Evolutionary conservation across 305 asterid species (phyloP), one percentile per base, ranked within the genome.

Genomic region (Solanum hybrid): DNA sequence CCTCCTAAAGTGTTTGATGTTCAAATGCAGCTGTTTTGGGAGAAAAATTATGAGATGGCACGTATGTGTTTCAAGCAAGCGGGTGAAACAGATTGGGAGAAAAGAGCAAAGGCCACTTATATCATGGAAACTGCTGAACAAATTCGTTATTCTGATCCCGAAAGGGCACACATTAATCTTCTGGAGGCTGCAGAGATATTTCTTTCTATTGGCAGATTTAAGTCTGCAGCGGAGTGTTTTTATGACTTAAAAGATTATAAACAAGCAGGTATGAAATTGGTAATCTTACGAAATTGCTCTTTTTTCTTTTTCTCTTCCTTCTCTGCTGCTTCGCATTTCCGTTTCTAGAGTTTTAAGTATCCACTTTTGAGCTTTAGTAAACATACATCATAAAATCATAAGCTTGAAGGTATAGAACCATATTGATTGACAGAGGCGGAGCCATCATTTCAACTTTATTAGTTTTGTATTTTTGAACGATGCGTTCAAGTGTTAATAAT

Each of bases 151-250:
- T 92, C 95, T 32, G 93, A 95, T 92, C 86, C 93, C 5, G 61
- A 91, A 31, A 94, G 89, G 86, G 93, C 95, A 6, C 89, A 33
- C 24, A 29, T 38, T 10, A 85, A 90, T 92, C 96, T 95, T 92
- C 89, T 93, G 76, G 95, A 94, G 92, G 98, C 98, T 68, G 97
- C 95, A 14, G 97, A 94, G 37, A 91, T 96, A 8, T 96, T 94
- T 89, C 91, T 94, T 89, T 94, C 97, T 27, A 92, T 95, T 88
- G 93, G 92, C 26, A 86, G 86, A 90, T 92, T 91, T 57, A 93
- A 92, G 17, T 90, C 94, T 92, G 98, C 98, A 1, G 98, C 98
- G 1, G 95, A 94, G 85, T 96, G 98, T 89, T 96, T 93, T 83
- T 94, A 90, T 51, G 96, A 96, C 57, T 84, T 94, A 93, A 93